phyloP scores from a whole-genome alignment of 75 land plant species.

The Sequoia sempervirens region DNA sequence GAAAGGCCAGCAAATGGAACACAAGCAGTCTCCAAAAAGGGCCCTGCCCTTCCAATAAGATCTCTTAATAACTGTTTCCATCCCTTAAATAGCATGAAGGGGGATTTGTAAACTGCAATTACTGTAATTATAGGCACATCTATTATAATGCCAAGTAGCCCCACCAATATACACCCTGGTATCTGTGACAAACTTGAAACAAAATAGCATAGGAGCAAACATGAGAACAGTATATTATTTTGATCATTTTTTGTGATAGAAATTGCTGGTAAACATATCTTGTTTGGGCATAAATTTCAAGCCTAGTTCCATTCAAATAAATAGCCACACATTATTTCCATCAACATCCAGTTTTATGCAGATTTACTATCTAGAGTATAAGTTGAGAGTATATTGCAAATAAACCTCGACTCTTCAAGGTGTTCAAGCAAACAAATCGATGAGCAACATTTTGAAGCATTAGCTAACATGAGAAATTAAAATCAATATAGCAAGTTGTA shows the following conservation, averaged over 20 bases:
- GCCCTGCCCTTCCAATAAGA: conserved; percentile 76
- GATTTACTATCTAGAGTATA: background rate
- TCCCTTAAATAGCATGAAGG: conserved; percentile 83
- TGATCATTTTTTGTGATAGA: background rate
- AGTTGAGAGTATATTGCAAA: background rate
- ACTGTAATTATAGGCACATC: conserved; percentile 57
- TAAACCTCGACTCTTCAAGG: background rate
- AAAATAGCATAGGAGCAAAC: conserved; percentile 1
- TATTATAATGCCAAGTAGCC: conserved; percentile 46
- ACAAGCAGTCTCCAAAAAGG: conserved; percentile 83
- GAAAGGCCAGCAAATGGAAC: conserved; percentile 95
- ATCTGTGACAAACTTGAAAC: conserved; percentile 44
- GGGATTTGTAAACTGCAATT: conserved; percentile 74
- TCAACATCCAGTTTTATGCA: background rate
- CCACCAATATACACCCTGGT: conserved; percentile 61
- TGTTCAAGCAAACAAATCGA: background rate
- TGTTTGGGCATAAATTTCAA: background rate
- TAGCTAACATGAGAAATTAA: background rate
- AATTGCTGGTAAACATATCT: background rate
- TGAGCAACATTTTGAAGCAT: background rate
- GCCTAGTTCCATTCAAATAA: background rate
- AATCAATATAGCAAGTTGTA: background rate
- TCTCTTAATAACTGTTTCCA: conserved; percentile 76
- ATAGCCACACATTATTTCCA: background rate
- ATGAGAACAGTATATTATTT: background rate